Percentiles rank a stretch among this genome's conserved stretches.
These are phyloP conservation scores for Didymella keratinophila DNA, from an alignment of 2,329 filamentous ascomycete genomes.

Conservation along the genomic window DNA sequence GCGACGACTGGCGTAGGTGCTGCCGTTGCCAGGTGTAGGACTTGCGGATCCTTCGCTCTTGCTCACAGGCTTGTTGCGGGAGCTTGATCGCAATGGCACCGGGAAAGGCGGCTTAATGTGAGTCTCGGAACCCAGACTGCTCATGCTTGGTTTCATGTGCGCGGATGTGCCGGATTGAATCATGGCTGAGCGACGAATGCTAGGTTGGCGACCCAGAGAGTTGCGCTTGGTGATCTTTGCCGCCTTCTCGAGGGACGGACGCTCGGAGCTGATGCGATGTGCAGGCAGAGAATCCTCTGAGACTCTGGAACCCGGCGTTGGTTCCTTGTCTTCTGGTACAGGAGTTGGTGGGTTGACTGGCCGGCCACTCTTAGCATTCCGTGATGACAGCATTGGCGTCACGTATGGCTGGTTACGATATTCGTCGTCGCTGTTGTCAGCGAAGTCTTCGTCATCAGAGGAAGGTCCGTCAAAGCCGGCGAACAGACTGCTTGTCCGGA, in stretches of 20 bases:
- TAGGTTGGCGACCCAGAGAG: constrained; percentile 54
- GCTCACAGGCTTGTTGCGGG: constrained; percentile 73
- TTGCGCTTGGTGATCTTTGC: constrained; percentile 47
- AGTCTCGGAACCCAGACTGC: constrained; percentile 59
- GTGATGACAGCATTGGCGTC: constrained; percentile 57
- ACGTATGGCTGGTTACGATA: constrained; percentile 55
- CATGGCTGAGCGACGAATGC: constrained; percentile 79
- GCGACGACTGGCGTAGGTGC: constrained; percentile 41
- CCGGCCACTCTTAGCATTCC: constrained; percentile 60
- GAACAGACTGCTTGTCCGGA: constrained; percentile 84
- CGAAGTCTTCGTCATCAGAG: constrained; percentile 62
- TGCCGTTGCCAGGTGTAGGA: constrained; percentile 68
- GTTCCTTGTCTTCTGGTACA: constrained; percentile 54
- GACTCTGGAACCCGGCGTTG: constrained; percentile 35
- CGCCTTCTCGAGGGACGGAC: constrained; percentile 48
- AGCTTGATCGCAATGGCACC: constrained; percentile 88
- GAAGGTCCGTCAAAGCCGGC: constrained; percentile 80
- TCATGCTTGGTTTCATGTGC: constrained; percentile 73
- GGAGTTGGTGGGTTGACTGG: constrained; percentile 52
- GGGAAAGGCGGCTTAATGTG: constrained; percentile 78
- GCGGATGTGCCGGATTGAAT: constrained; percentile 79
- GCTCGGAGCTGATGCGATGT: constrained; percentile 32
- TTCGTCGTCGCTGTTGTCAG: constrained; percentile 70
- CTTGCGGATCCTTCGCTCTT: constrained; percentile 80
- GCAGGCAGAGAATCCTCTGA: constrained; percentile 44